Evolutionary conservation across 805 yeast species (phyloP), one percentile per base, ranked within the genome.

Genomic region (Saccharomycopsis sp.): DNA sequence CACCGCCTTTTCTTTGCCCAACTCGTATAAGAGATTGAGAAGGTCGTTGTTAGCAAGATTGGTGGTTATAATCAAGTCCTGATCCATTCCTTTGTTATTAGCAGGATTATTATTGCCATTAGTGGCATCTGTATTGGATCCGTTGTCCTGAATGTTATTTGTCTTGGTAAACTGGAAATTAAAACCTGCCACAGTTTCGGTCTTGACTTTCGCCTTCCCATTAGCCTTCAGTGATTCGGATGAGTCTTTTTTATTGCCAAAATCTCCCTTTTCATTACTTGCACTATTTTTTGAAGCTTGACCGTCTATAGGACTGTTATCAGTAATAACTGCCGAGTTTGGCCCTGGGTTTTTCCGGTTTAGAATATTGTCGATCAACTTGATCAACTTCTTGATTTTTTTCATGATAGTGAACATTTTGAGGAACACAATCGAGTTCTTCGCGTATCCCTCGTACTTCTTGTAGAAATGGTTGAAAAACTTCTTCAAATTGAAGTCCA

Each of bases 1-100:
- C n/a, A 73, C 70, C 1, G 75, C 76, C 54, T 71, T 75, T 61
- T 80, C 83, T 54, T 75, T 74, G 8, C 79, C 84, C 56, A 81
- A 73, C 66, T 82, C 84, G 62, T 82, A 79, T 57, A 77, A 67
- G 51, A 82, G 69, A 44, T 75, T 76, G 58, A 81, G 71, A 71
- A 81, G 79, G 14, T 85, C 83, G 59, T 78, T 77, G n/a, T 75
- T 71, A 50, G 82, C 84, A 16, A 85, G 84, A 34, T 73, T 76
- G 60, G 79, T 71, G n/a, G 67, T 66, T 62, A 74, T 71, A n/a
- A 51, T 47, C 8, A 60, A 47, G 7, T 44, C 48, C 4, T 44
- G 48, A 44, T 44, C 48, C 18, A 44, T 9, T 24, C 29, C 34
- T 24, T n/a, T 14, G 3, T 50, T 23, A 18, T 50, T 37, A 15